Evolutionary conservation across 2,329 filamentous ascomycete species (phyloP).

Genomic region (Esteya vermicola): DNA sequence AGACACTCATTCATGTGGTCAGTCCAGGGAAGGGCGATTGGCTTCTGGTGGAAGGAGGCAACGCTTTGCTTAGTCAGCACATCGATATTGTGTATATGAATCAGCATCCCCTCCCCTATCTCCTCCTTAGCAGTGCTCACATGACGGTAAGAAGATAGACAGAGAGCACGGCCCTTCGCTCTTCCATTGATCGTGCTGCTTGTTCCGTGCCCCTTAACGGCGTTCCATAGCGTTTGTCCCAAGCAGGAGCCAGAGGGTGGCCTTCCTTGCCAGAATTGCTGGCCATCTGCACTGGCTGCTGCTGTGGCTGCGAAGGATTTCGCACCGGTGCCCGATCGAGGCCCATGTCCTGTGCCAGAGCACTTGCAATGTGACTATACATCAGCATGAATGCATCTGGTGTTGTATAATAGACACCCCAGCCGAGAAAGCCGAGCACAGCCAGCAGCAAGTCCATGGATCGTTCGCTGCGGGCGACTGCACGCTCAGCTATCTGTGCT

Average conservation of each 20-base stretch:
- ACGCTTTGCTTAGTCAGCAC: too few species aligned
- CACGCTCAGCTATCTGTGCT: conserved; percentile 14
- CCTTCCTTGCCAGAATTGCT: background rate
- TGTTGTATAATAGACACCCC: conserved; percentile 5
- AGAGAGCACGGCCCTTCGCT: background rate
- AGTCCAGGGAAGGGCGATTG: conserved; percentile 40
- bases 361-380: conserved; percentile 5
- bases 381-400: conserved; percentile 6
- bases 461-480: conserved; percentile 30
- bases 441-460: conserved; percentile 33
- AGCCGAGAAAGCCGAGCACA: conserved; percentile 22
- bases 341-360: conserved; percentile 5
- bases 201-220: too few species aligned
- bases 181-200: too few species aligned
- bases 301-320: background rate
- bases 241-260: background rate
- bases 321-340: background rate
- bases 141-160: background rate
- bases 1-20: conserved; percentile 43
- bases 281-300: background rate
- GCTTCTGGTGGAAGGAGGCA: conserved; percentile 14
- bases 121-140: background rate
- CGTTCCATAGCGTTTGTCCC: background rate
- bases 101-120: too few species aligned
- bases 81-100: too few species aligned